These are phyloP conservation scores for Nannochloris sp. DNA, from an alignment of 139 green algal species.

Conservation along the genomic window DNA sequence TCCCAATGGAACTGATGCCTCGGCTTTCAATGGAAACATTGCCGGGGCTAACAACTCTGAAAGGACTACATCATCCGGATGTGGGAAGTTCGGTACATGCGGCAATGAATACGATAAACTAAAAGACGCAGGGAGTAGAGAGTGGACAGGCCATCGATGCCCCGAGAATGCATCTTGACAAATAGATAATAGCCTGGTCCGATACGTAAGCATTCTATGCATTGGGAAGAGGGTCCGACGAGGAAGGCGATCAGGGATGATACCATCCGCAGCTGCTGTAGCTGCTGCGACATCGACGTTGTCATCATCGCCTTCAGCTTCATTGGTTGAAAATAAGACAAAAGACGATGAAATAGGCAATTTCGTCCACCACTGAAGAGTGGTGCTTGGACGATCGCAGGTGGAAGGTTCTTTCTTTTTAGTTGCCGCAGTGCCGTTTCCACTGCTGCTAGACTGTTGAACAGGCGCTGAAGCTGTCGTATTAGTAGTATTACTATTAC, in stretches of 20 bases:
- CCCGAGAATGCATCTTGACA: background rate
- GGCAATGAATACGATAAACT: background rate
- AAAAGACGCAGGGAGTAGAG: background rate
- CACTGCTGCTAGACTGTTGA: too few relatives aligned
- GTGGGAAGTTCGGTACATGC: background rate
- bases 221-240: slow-evolving; percentile 2
- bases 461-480: too few relatives aligned
- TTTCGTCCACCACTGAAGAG: background rate
- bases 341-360: background rate
- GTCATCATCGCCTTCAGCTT: slow-evolving; percentile 1
- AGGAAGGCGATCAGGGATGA: background rate
- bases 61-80: slow-evolving; percentile 1
- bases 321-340: background rate
- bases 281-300: background rate
- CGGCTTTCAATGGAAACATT: slow-evolving; percentile 16
- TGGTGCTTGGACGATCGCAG: too few relatives aligned
- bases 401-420: too few relatives aligned
- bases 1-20: background rate
- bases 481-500: too few relatives aligned
- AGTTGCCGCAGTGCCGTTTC: too few relatives aligned
- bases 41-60: slow-evolving; percentile 11
- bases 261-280: background rate
- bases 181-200: slow-evolving; percentile 15
- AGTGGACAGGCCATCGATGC: background rate
- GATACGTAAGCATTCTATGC: slow-evolving; percentile 22